Conservation (phyloP, 805 yeast species). For the Yamadazyma ubonensis region DNA sequence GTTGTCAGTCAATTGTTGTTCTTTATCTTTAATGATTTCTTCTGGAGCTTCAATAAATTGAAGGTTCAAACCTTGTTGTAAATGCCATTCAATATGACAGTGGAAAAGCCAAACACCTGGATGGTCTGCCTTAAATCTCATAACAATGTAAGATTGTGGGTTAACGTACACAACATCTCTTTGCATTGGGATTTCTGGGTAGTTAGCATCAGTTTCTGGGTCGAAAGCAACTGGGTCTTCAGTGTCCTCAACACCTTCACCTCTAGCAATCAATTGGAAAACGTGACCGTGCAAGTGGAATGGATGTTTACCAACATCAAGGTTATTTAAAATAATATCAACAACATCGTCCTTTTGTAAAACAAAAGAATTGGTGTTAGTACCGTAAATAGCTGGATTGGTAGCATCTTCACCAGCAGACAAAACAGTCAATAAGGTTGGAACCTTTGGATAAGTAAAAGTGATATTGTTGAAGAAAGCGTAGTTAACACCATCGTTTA, state of each 20-base stretch:
- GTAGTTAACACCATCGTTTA: constrained; percentile 73
- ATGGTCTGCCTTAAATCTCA: constrained; percentile 76
- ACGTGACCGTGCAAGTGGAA: constrained; percentile 77
- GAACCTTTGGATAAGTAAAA: constrained; percentile 65
- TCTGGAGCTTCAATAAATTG: constrained; percentile 70
- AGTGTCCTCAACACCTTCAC: constrained; percentile 50
- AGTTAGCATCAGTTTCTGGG: constrained; percentile 35
- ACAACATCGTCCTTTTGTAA: constrained; percentile 61
- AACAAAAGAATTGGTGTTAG: constrained; percentile 63
- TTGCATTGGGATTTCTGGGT: constrained; percentile 58
- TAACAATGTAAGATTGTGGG: constrained; percentile 64
- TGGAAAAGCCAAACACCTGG: constrained; percentile 97
- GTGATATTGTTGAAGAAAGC: constrained; percentile 73
- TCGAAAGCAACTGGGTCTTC: constrained; percentile 51
- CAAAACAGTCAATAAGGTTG: constrained; percentile 63
- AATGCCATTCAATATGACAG: constrained; percentile 86
- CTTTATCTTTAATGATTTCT: constrained; percentile 36
- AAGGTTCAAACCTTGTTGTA: constrained; percentile 77
- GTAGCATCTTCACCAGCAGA: constrained; percentile 58
- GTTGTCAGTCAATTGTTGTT: constrained; percentile 61
- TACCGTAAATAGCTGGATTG: constrained; percentile 67
- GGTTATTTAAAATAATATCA: constrained; percentile 75
- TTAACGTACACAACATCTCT: constrained; percentile 74
- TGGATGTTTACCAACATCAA: constrained; percentile 77
- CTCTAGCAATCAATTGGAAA: constrained; percentile 61